These are phyloP conservation scores for Peziza echinospora DNA, from an alignment of 495 filamentous ascomycete genomes.

Conservation along the genomic window DNA sequence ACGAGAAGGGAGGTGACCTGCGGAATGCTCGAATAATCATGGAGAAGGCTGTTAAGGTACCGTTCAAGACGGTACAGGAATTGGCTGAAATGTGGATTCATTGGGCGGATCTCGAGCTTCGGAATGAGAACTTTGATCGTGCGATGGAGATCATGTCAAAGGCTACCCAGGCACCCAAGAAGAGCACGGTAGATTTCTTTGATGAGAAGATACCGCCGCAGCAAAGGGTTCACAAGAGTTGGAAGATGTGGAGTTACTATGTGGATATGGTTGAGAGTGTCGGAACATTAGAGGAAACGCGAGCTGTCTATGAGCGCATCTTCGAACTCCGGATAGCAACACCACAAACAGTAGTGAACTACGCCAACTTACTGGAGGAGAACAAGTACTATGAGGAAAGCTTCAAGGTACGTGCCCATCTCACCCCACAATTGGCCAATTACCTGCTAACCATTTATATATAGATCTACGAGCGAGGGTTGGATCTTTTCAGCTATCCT, in stretches of 20 bases:
- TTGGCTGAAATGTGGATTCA: conserved; percentile 96
- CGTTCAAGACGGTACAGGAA: conserved; percentile 85
- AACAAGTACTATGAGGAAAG: conserved; percentile 91
- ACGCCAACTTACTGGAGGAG: conserved; percentile 88
- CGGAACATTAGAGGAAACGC: conserved; percentile 73
- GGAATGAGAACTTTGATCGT: conserved; percentile 85
- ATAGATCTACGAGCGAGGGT: conserved; percentile 70
- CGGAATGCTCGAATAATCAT: conserved; percentile 73
- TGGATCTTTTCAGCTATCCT: conserved; percentile 92
- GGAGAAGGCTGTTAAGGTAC: conserved; percentile 94
- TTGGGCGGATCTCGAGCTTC: conserved; percentile 94
- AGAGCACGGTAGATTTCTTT: conserved; percentile 92
- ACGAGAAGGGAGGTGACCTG: conserved; percentile 74
- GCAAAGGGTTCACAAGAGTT: conserved; percentile 94
- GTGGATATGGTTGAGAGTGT: conserved; percentile 95
- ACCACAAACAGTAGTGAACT: conserved; percentile 96
- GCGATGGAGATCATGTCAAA: conserved; percentile 93
- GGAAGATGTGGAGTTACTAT: conserved; percentile 99
- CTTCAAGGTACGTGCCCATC: conserved; percentile 65
- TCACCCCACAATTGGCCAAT: not conserved
- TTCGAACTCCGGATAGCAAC: conserved; percentile 97
- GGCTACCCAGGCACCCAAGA: conserved; percentile 83
- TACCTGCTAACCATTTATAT: not conserved
- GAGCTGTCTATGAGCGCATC: conserved; percentile 84
- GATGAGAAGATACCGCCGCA: conserved; percentile 87